Conservation (phyloP, 2,329 filamentous ascomycete species). For the Myotisia sp. region DNA sequence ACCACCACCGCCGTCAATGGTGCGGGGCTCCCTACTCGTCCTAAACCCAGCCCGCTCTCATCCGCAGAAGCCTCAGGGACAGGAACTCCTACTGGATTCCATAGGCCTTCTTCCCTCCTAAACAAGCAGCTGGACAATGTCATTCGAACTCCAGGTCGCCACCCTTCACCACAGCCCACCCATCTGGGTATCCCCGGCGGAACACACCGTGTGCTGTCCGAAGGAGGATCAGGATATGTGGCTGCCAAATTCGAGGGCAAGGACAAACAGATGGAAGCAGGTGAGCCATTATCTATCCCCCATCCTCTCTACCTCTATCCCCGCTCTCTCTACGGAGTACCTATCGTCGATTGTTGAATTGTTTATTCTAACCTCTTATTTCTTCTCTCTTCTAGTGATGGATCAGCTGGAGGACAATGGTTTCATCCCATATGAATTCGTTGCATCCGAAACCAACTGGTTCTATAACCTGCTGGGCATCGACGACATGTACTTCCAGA, state of each 20-base stretch:
- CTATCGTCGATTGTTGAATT: not conserved
- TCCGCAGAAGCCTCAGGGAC: conserved; percentile 25
- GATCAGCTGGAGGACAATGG: conserved; percentile 61
- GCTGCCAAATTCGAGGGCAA: conserved; percentile 91
- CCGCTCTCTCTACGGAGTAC: not conserved
- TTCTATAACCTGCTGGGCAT: conserved; percentile 98
- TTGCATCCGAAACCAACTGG: conserved; percentile 80
- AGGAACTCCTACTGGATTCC: conserved; percentile 30
- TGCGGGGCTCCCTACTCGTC: not conserved
- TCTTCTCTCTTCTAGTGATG: conserved; percentile 65
- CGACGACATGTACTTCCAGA: conserved; percentile 95
- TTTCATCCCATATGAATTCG: conserved; percentile 72
- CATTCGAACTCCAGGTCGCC: conserved; percentile 41
- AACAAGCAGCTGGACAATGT: conserved; percentile 47
- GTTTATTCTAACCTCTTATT: too few relatives aligned
- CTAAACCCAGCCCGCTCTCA: too few relatives aligned
- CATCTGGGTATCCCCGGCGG: conserved; percentile 59
- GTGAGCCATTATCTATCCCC: conserved; percentile 32
- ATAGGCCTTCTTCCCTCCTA: conserved; percentile 30
- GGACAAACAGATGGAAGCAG: conserved; percentile 71
- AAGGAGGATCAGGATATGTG: conserved; percentile 84
- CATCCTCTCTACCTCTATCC: not conserved
- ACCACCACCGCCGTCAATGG: conserved; percentile 24
- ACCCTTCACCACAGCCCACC: conserved; percentile 76
- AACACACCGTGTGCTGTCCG: conserved; percentile 60